Percentiles rank a stretch among this genome's conserved stretches.
phyloP scores from a whole-genome alignment of 2,329 filamentous ascomycete species.

The Cytospora chrysosperma region DNA sequence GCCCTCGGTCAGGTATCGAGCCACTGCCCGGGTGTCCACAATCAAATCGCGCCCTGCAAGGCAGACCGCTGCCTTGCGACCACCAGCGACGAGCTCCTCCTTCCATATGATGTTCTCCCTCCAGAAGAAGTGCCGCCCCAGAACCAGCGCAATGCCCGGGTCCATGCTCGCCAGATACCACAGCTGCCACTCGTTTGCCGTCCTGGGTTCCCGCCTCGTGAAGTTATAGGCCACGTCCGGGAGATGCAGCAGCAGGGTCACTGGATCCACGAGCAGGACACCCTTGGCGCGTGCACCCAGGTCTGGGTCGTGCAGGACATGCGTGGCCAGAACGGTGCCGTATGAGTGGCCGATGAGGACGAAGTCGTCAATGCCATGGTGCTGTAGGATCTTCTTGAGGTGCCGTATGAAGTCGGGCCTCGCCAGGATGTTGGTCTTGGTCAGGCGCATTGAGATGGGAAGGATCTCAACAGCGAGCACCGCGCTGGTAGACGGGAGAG shows the following conservation, averaged over 20 bases:
- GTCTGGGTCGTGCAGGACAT: conserved; percentile 53
- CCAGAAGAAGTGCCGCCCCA: conserved; percentile 68
- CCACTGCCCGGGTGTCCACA: conserved; percentile 58
- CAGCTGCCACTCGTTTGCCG: conserved; percentile 68
- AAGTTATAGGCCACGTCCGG: conserved; percentile 74
- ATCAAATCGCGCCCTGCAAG: conserved; percentile 63
- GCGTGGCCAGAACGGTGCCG: conserved; percentile 61
- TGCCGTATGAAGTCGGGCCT: conserved; percentile 55
- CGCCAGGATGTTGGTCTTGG: conserved; percentile 42
- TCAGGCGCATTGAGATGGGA: conserved; percentile 26
- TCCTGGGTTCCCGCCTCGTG: conserved; percentile 49
- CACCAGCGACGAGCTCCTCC: conserved; percentile 52
- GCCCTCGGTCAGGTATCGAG: conserved; percentile 51
- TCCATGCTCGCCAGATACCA: conserved; percentile 71
- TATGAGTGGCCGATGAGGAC: conserved; percentile 64
- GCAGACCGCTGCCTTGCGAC: conserved; percentile 51
- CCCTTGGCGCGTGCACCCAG: conserved; percentile 51
- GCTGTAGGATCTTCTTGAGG: conserved; percentile 55
- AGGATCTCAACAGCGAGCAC: conserved; percentile 25
- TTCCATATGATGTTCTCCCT: conserved; percentile 69
- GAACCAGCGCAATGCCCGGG: conserved; percentile 62
- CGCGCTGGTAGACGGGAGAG: conserved; percentile 22
- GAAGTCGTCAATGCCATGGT: conserved; percentile 58
- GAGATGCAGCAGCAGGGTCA: conserved; percentile 65
- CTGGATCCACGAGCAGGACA: conserved; percentile 56